Percentiles rank a stretch among this genome's conserved stretches.
These are phyloP conservation scores for Glonium stellatum DNA, from an alignment of 495 filamentous ascomycete genomes.

Conservation along the genomic window DNA sequence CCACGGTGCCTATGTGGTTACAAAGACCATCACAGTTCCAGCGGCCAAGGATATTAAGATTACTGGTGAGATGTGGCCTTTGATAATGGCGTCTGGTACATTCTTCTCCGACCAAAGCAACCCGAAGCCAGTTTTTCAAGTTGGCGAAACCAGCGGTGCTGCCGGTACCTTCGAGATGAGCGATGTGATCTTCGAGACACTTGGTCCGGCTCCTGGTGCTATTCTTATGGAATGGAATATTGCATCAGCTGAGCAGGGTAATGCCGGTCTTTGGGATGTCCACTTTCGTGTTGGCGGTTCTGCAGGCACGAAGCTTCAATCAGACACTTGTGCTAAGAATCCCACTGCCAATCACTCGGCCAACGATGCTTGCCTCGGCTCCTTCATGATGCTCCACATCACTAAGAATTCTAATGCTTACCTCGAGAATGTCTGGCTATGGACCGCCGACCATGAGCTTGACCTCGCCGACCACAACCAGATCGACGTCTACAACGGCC, in stretches of 20 bases:
- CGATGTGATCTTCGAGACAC: slow-evolving; percentile 55
- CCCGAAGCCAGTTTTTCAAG: slow-evolving; percentile 57
- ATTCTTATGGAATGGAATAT: slow-evolving; percentile 72
- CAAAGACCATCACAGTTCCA: slow-evolving; percentile 36
- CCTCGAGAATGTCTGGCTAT: slow-evolving; percentile 41
- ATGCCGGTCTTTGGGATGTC: slow-evolving; percentile 40
- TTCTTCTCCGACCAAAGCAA: slow-evolving; percentile 54
- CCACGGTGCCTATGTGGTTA: slow-evolving; percentile 38
- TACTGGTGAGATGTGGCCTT: slow-evolving; percentile 49
- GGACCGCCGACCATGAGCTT: slow-evolving; percentile 41
- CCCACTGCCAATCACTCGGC: slow-evolving; percentile 16
- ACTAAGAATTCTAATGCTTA: slow-evolving; percentile 33
- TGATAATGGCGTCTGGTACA: slow-evolving; percentile 57
- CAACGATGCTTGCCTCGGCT: slow-evolving; percentile 42
- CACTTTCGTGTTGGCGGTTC: slow-evolving; percentile 44
- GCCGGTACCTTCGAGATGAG: slow-evolving; percentile 51
- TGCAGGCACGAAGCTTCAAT: slow-evolving; percentile 38
- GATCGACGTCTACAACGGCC: slow-evolving; percentile 41
- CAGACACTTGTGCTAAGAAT: slow-evolving; percentile 36
- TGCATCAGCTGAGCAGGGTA: slow-evolving; percentile 37
- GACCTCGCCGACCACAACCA: slow-evolving; percentile 34
- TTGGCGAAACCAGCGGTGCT: slow-evolving; percentile 48
- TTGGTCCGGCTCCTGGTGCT: slow-evolving; percentile 60
- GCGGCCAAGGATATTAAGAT: slow-evolving; percentile 32
- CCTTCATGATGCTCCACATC: slow-evolving; percentile 37